Percentiles rank a stretch among this genome's conserved stretches.
Conservation (phyloP, 108 stramenopile genomes). For the Stephanodiscus triporus region DNA sequence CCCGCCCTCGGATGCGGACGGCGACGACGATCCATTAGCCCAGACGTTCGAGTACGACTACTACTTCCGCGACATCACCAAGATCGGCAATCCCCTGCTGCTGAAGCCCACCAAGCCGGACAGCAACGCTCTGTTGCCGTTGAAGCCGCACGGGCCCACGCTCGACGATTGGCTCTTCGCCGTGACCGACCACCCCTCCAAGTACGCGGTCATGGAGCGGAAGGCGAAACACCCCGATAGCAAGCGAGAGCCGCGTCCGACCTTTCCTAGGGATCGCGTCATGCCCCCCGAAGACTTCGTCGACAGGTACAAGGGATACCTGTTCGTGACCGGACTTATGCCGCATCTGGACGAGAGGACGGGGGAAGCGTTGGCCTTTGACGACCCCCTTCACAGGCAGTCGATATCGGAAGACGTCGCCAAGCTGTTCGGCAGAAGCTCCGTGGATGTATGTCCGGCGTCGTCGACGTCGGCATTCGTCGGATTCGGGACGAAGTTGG, state of each 20-base stretch:
- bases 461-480: slow-evolving; percentile 78
- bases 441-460: slow-evolving; percentile 66
- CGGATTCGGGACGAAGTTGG: slow-evolving; percentile 59
- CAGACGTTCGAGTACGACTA: slow-evolving; percentile 44
- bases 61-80: slow-evolving; percentile 47
- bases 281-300: slow-evolving; percentile 71
- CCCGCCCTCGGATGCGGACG: slow-evolving; percentile 14
- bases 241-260: slow-evolving; percentile 67
- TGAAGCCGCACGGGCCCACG: slow-evolving; percentile 39
- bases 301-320: slow-evolving; percentile 60
- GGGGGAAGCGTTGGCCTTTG: slow-evolving; percentile 55
- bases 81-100: slow-evolving; percentile 30
- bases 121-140: slow-evolving; percentile 39
- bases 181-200: slow-evolving; percentile 68
- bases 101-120: slow-evolving; percentile 24
- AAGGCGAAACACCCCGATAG: slow-evolving; percentile 63
- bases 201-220: slow-evolving; percentile 58
- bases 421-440: slow-evolving; percentile 57
- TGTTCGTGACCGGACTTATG: slow-evolving; percentile 74
- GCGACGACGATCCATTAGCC: slow-evolving; percentile 23
- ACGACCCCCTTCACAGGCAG: slow-evolving; percentile 65
- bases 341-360: slow-evolving; percentile 55
- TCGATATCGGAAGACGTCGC: slow-evolving; percentile 66
- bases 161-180: slow-evolving; percentile 73
- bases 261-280: slow-evolving; percentile 51